phyloP scores from a whole-genome alignment of 176 grass and related monocot species.

The Eleusine coracana region DNA sequence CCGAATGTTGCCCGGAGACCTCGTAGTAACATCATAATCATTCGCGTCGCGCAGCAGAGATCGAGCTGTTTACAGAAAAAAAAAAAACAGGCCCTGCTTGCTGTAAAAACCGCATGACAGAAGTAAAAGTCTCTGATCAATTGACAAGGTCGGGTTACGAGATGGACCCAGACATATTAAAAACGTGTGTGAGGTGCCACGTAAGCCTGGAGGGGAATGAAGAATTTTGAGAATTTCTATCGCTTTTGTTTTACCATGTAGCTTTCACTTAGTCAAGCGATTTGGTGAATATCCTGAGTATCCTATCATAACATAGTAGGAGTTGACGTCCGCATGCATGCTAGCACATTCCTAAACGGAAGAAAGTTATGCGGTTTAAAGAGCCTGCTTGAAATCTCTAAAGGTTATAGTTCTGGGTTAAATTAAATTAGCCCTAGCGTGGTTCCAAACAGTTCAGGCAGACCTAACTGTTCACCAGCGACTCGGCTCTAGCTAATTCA shows the following conservation, averaged over 20 bases:
- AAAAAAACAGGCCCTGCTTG: neutral
- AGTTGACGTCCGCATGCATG: neutral
- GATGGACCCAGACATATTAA: constrained; percentile 5
- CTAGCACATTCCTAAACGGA: too few species aligned
- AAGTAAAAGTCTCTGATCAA: neutral
- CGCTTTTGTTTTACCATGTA: constrained; percentile 31
- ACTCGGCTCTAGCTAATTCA: too few species aligned
- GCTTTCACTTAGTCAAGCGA: neutral
- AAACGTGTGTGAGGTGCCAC: neutral
- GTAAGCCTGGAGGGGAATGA: neutral
- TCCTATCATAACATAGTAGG: neutral
- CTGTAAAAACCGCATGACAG: neutral
- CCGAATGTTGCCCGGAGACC: neutral
- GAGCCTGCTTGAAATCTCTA: too few species aligned
- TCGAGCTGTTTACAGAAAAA: neutral
- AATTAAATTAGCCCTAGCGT: too few species aligned
- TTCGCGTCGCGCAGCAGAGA: neutral
- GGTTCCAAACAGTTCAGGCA: too few species aligned
- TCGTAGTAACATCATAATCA: neutral
- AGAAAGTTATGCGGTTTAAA: too few species aligned
- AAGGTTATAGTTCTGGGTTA: too few species aligned
- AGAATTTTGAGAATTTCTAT: neutral
- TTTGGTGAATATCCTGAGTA: neutral
- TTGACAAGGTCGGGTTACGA: neutral
- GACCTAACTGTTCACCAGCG: too few species aligned